Base-by-base conservation (phyloP, 352 stramenopile species). In the Pythium utonaiense region DNA sequence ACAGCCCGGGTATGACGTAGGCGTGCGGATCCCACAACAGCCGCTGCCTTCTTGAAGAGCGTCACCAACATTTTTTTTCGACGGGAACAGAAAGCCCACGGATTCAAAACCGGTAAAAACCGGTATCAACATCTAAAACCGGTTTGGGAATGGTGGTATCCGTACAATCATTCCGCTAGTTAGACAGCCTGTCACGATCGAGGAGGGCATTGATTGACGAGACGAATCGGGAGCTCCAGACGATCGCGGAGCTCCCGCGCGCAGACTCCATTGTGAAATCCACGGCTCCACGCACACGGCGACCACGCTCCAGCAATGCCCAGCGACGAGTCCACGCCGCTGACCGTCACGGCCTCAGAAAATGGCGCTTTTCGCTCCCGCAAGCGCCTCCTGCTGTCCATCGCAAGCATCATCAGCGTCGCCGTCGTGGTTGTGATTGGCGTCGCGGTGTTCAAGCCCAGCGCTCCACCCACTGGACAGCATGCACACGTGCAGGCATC, bases 1-100 rank as follows among this genome's bases (percentile, higher is more conserved):
- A n/a, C n/a, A n/a, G n/a, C n/a, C n/a, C n/a, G n/a, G n/a, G 53
- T 51, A 52, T 60, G 53, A 60, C 53, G 53, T 44, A 60, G 44
- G 49, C 7, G 30, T 28, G 25, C 27, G 40, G 19, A 49, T 57
- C 33, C 22, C 36, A 41, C 25, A 5, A 14, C 13, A 22, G 14
- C 45, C 24, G 47, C 28, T 6, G 38, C 19, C n/a, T 21, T 33
- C 53, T 60, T 60, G 38, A 60, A 60, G 53, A 48, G 51, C 51
- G 51, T 60, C 53, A 60, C 53, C 36, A 58, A 33, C 34, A 44
- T 25, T 17, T 21, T 24, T 24, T 38, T 49, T 27, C 27, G 22
- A 31, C 50, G 25, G 38, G 36, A 21, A 51, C n/a, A n/a, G n/a
- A n/a, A n/a, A n/a, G n/a, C n/a, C n/a, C n/a, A n/a, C n/a, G 12